Percentiles rank a stretch among this genome's conserved stretches.
These are phyloP conservation scores for Lodderomyces theae DNA, from an alignment of 1,139 yeast species.

Conservation along the genomic window DNA sequence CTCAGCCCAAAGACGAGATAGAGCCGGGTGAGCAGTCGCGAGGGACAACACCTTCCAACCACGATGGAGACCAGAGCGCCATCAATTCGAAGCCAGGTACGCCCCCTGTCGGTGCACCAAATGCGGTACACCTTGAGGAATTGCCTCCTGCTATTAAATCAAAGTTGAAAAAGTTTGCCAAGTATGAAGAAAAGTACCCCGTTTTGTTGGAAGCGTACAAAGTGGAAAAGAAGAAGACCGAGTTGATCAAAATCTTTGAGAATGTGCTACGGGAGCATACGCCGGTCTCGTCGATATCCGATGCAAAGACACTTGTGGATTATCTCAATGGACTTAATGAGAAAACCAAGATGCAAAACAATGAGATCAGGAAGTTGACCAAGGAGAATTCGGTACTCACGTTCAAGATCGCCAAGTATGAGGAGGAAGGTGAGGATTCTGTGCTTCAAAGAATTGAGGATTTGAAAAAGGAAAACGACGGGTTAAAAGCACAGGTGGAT, in stretches of 20 bases:
- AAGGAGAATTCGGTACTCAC: constrained; percentile 25
- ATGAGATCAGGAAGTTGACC: constrained; percentile 42
- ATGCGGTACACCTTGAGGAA: constrained; percentile 22
- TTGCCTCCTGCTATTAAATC: constrained; percentile 56
- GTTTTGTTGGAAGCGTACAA: constrained; percentile 78
- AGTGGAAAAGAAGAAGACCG: constrained; percentile 67
- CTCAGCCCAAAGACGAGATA: constrained; percentile 47
- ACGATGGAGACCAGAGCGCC: background rate
- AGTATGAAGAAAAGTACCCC: constrained; percentile 90
- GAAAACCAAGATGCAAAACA: constrained; percentile 57
- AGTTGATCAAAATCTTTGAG: constrained; percentile 65
- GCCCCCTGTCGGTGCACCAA: constrained; percentile 16
- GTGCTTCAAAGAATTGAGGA: constrained; percentile 15
- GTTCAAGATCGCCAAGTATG: constrained; percentile 13
- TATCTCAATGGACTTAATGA: constrained; percentile 63
- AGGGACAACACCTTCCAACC: constrained; percentile 8
- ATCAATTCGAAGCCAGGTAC: background rate
- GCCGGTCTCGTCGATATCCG: constrained; percentile 73
- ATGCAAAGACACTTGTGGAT: constrained; percentile 65
- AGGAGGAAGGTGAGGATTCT: constrained; percentile 17
- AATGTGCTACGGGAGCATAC: constrained; percentile 73
- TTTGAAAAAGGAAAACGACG: constrained; percentile 13
- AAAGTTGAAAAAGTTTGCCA: constrained; percentile 72
- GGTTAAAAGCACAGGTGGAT: background rate
- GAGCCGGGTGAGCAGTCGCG: constrained; percentile 9